A percentile compares a stretch with the other conserved stretches of the same genome.
Evolutionary conservation across 1,284 basidiomycete species (phyloP).

Genomic region (Golubevia sp.): DNA sequence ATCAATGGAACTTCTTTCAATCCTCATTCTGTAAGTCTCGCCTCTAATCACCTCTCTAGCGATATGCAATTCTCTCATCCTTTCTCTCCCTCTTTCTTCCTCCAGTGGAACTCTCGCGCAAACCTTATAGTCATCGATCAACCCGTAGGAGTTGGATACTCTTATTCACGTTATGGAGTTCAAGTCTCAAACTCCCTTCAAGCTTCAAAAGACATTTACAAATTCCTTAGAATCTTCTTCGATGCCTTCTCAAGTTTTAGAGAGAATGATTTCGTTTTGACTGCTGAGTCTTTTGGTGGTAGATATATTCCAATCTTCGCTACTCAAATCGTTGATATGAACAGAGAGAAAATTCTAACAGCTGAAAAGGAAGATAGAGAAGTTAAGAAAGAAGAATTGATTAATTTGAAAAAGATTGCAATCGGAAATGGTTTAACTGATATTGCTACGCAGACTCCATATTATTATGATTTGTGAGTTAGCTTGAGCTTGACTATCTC

Average conservation of each 20-base stretch:
- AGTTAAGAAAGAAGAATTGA: constrained; percentile 62
- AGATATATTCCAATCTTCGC: constrained; percentile 84
- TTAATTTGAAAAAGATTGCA: constrained; percentile 79
- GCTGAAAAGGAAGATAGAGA: constrained; percentile 67
- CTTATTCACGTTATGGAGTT: constrained; percentile 72
- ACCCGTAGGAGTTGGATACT: constrained; percentile 73
- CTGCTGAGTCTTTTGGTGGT: constrained; percentile 65
- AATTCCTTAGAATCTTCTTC: constrained; percentile 62
- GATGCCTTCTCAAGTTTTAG: constrained; percentile 52
- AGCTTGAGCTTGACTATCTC: too few relatives aligned
- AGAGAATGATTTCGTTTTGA: constrained; percentile 43
- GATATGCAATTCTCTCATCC: neutral
- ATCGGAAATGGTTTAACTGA: constrained; percentile 72
- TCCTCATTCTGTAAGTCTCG: constrained; percentile 64
- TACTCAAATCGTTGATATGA: constrained; percentile 77
- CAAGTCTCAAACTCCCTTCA: constrained; percentile 54
- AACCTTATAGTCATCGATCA: constrained; percentile 76
- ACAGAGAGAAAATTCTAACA: constrained; percentile 65
- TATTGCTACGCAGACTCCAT: constrained; percentile 24
- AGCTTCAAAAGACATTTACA: constrained; percentile 58
- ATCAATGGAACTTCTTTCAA: constrained; percentile 70
- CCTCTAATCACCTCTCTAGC: neutral
- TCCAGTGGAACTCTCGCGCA: constrained; percentile 72
- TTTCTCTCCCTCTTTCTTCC: neutral
- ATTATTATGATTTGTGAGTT: constrained; percentile 36